Base-by-base conservation (phyloP, 2,329 filamentous ascomycete species). In the Tympanopsis confertula region DNA sequence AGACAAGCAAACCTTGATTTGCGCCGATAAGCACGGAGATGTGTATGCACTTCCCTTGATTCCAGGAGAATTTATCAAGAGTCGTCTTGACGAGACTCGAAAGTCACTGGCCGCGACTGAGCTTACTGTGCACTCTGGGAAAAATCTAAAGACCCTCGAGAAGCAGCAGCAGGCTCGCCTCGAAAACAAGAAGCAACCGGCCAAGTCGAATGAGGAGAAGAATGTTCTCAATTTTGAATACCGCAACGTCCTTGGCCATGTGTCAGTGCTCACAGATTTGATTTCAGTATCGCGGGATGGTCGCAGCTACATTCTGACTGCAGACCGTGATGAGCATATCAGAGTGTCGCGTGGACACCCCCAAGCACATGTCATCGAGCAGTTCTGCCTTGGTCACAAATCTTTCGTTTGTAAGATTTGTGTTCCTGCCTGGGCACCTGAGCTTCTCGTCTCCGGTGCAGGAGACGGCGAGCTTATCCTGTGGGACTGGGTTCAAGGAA, bases 11-110 rank as follows among this genome's bases (percentile, higher is more conserved):
- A 83, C 78, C 5, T 85, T 98, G 44, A 61, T 96, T 41, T 78
- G 76, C 43, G 89, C 78, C 38, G 91, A 98, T 65, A 98, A 98
- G 58, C 96, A 96, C 52, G 91, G 91, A 46, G 91, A 98, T 56
- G 89, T 95, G 42, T 96, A 94, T 60, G 74, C 84, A 10, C 61
- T 98, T 5, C 89, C 91, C 13, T 66, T 96, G 3, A 55, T 86
- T 33, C 51, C 50, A 36, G 35, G 44, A 14, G 30, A 37, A 10
- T 39, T 43, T 42, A 48, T 35, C 32, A 45, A 40, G n/a, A 29
- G 42, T 38, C 10, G 39, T 50, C 53, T 13, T 45, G 55, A 28
- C 10, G 24, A 10, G 24, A 33, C 12, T 35, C 50, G 52, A 18
- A 65, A 57, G 47, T 57, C 64, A 38, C 70, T 69, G 10, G 61